Conservation (phyloP, 2,329 filamentous ascomycete genomes). For the Coniochaeta sp. region DNA sequence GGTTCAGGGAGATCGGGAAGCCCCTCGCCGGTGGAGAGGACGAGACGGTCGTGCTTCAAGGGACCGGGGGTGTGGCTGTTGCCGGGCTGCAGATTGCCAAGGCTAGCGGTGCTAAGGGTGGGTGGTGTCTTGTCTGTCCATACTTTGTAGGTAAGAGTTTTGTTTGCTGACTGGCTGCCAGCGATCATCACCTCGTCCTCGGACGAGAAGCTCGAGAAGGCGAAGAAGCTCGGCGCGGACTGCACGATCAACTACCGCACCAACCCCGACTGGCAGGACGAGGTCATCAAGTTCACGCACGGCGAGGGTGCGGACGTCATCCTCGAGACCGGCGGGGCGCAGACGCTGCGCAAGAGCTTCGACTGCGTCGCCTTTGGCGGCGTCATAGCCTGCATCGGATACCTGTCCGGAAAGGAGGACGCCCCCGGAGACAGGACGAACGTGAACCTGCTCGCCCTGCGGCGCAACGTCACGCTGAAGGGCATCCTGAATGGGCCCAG, state of each 20-base stretch:
- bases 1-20: slow-evolving; percentile 46
- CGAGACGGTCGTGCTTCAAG: slow-evolving; percentile 42
- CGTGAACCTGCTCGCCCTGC: slow-evolving; percentile 48
- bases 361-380: slow-evolving; percentile 47
- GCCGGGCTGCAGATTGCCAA: slow-evolving; percentile 46
- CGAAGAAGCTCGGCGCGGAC: slow-evolving; percentile 42
- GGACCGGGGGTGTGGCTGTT: slow-evolving; percentile 46
- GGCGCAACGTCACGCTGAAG: slow-evolving; percentile 38
- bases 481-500: slow-evolving; percentile 55
- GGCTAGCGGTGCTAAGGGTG: slow-evolving; percentile 34
- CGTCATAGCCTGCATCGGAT: slow-evolving; percentile 40
- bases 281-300: slow-evolving; percentile 36
- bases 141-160: not conserved
- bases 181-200: slow-evolving; percentile 46
- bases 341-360: slow-evolving; percentile 45
- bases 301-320: slow-evolving; percentile 44
- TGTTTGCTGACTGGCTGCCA: slow-evolving; percentile 15
- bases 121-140: not conserved
- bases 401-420: slow-evolving; percentile 47
- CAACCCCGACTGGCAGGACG: slow-evolving; percentile 41
- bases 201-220: slow-evolving; percentile 40
- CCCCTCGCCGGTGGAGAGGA: slow-evolving; percentile 36
- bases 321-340: slow-evolving; percentile 46
- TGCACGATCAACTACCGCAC: slow-evolving; percentile 46
- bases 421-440: slow-evolving; percentile 43